Percentiles rank a stretch among this genome's conserved stretches.
Conservation (phyloP, 2,329 filamentous ascomycete genomes). For the Dactylonectria estremocensis region DNA sequence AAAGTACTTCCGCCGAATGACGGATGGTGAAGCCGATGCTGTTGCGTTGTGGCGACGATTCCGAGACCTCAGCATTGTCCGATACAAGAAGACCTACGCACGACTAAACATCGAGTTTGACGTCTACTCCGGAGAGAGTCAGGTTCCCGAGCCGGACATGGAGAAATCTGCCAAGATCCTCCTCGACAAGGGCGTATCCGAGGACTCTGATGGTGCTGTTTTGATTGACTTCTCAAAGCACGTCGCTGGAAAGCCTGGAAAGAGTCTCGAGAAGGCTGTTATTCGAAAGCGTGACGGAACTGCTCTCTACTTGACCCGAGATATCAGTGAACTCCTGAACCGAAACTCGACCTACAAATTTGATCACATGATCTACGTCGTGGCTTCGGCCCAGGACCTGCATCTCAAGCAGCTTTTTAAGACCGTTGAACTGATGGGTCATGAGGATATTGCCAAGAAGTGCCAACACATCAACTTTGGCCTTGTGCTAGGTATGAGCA, state of each 20-base stretch:
- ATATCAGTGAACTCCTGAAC: constrained; percentile 81
- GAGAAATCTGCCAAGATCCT: constrained; percentile 73
- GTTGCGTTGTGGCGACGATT: constrained; percentile 76
- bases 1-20: constrained; percentile 80
- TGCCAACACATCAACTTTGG: constrained; percentile 85
- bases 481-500: constrained; percentile 80
- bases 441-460: constrained; percentile 77
- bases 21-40: constrained; percentile 74
- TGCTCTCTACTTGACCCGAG: constrained; percentile 83
- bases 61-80: constrained; percentile 76
- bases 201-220: constrained; percentile 80
- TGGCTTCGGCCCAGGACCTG: constrained; percentile 80
- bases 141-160: constrained; percentile 79
- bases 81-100: constrained; percentile 78
- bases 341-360: constrained; percentile 76
- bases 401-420: constrained; percentile 84
- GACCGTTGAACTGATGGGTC: constrained; percentile 80
- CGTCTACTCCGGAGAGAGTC: constrained; percentile 80
- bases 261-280: constrained; percentile 79
- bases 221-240: constrained; percentile 81
- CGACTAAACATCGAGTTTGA: constrained; percentile 81
- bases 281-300: constrained; percentile 83
- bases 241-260: constrained; percentile 75
- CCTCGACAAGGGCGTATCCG: constrained; percentile 74
- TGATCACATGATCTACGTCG: constrained; percentile 86